Conservation (phyloP, 371 early-diverging fungal genomes). For the Parasitella parasitica region DNA sequence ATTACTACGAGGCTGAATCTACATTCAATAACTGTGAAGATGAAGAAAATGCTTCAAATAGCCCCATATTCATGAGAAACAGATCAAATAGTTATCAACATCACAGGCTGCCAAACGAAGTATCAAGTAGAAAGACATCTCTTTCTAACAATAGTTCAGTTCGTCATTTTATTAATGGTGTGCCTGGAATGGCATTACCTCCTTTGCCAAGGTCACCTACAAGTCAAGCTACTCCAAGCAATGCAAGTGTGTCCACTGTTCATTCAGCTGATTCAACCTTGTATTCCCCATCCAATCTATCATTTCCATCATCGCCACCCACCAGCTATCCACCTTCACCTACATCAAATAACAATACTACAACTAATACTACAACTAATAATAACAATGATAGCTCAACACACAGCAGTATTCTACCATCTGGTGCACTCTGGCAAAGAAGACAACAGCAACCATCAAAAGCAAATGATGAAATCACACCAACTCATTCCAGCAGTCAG, state of each 20-base stretch:
- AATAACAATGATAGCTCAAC: neutral
- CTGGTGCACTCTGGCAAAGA: constrained; percentile 24
- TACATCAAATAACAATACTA: constrained; percentile 16
- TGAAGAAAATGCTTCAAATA: constrained; percentile 5
- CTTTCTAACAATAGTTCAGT: neutral
- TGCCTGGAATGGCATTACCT: constrained; percentile 46
- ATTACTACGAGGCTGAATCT: neutral
- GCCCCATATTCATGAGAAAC: constrained; percentile 3
- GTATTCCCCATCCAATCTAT: neutral
- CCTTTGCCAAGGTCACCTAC: constrained; percentile 49
- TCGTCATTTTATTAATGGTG: constrained; percentile 20
- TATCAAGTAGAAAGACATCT: constrained; percentile 9
- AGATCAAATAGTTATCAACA: constrained; percentile 21
- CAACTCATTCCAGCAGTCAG: neutral
- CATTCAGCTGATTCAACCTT: constrained; percentile 2
- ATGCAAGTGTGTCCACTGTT: constrained; percentile 13
- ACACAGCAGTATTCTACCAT: constrained; percentile 9
- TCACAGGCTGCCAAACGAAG: constrained; percentile 8
- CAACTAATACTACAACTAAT: neutral
- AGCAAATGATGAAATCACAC: neutral
- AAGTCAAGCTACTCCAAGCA: neutral
- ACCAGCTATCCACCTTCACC: constrained; percentile 50
- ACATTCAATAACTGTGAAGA: constrained; percentile 13
- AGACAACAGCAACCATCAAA: constrained; percentile 12
- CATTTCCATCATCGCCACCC: constrained; percentile 52